Percentiles rank a stretch among this genome's conserved stretches.
These are phyloP conservation scores for Cutaneotrichosporon sp. DNA, from an alignment of 1,284 basidiomycete species.

Conservation along the genomic window DNA sequence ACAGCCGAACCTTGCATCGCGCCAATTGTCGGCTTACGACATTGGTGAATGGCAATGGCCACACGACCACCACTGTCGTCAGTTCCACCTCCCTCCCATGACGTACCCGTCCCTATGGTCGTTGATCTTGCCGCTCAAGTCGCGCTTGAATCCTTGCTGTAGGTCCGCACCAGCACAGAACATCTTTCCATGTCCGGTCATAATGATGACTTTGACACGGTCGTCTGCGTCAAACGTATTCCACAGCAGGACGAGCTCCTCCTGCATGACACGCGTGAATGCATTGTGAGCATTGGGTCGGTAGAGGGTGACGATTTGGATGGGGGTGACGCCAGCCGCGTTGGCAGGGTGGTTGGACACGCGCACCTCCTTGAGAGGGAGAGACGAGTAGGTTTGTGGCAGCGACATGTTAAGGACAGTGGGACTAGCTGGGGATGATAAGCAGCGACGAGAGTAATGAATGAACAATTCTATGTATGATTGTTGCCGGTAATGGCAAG, in stretches of 20 bases:
- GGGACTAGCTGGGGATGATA: neutral
- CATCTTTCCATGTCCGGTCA: conserved; percentile 24
- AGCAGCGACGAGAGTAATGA: no score
- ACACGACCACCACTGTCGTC: conserved; percentile 23
- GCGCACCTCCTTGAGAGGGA: conserved; percentile 13
- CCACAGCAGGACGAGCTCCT: conserved; percentile 21
- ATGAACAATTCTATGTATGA: no score
- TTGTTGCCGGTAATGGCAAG: no score
- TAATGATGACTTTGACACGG: conserved; percentile 24
- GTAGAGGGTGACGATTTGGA: conserved; percentile 28
- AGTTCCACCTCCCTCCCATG: neutral
- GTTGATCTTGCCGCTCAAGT: conserved; percentile 12
- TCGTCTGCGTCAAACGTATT: conserved; percentile 20
- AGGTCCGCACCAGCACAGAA: conserved; percentile 29
- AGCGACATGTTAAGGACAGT: neutral
- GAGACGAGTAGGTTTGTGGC: conserved; percentile 12
- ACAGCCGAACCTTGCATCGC: conserved; percentile 24
- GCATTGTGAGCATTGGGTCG: conserved; percentile 23
- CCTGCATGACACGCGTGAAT: conserved; percentile 23
- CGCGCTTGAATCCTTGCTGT: conserved; percentile 18
- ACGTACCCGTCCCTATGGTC: conserved; percentile 24
- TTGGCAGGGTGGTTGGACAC: conserved; percentile 22
- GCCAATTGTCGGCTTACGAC: conserved; percentile 25
- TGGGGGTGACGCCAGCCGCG: conserved; percentile 25
- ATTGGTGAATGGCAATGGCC: conserved; percentile 23